Base-by-base conservation (phyloP, 75 land plant species). In the Cupressus sempervirens region DNA sequence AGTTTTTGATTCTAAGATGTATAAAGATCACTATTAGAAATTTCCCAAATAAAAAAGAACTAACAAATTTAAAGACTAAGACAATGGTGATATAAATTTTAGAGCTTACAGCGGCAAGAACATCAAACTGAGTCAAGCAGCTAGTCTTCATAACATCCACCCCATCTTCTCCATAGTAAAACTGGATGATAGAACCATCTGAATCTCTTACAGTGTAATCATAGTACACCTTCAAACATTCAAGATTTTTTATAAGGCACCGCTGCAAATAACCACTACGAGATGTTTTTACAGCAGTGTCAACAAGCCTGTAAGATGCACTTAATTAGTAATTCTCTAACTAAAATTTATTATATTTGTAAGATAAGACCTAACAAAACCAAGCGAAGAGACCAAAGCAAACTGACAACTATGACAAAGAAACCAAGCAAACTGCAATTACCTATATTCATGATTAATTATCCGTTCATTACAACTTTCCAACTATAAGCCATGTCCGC, bases 121-220 rank as follows among this genome's bases (percentile, higher is more conserved):
- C 80, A 65, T 94, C 89, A 83, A 94, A 96, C 79, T 92, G 87
- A 48, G 88, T 45, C 23, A 97, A 84, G 82, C 89, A 96, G 86
- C 92, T 94, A 45, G 88, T 90, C 76, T 90, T 91, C 68, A 85
- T 92, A 26, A 97, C 98, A 88, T 97, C 98, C 73, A 97, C 90
- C 26, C 98, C 99, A 90, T 97, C 99, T 86, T 97, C 99, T n/a
- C 99, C 99, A 91, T 97, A 97, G 26, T 50, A 80, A 84, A 97
- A 97, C 75, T 97, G 99, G 72, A 97, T 81, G n/a, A 97, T 88
- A 50, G 99, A 96, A 1, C 98, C 96, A 92, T 97, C 99, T 70
- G 91, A 88, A 89, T 97, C 98, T 83, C 99, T 96, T 41, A 97
- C 99, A 74, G 96, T 96, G 56, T 92, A 85, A 90, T 97, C 99